These are phyloP conservation scores for Chrysosporium queenslandicum DNA, from an alignment of 2,329 filamentous ascomycete species.

Conservation along the genomic window DNA sequence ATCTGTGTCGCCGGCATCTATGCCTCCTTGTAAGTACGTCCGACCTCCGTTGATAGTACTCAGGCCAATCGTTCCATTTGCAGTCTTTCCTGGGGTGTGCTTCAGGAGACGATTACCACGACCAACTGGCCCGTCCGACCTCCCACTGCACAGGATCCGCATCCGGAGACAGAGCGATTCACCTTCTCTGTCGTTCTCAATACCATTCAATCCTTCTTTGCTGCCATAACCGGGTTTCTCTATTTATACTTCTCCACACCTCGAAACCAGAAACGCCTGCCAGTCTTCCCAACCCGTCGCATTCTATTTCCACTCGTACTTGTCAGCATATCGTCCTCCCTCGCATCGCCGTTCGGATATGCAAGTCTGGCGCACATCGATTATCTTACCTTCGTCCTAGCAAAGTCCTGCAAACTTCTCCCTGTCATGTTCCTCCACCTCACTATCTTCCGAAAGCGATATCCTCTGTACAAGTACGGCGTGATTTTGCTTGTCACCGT, in stretches of 20 bases:
- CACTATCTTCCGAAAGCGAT: conserved; percentile 76
- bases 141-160: conserved; percentile 36
- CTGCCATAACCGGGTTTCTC: conserved; percentile 66
- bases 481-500: conserved; percentile 85
- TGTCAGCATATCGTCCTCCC: conserved; percentile 75
- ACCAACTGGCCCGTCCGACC: conserved; percentile 62
- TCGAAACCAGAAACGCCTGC: conserved; percentile 35
- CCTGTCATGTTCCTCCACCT: conserved; percentile 97
- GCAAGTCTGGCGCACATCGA: conserved; percentile 86
- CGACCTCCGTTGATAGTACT: background rate
- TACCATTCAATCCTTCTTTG: conserved; percentile 86
- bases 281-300: conserved; percentile 62
- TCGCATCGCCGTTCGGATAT: conserved; percentile 93
- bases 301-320: conserved; percentile 73
- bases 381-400: conserved; percentile 95
- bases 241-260: conserved; percentile 65
- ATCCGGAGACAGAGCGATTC: conserved; percentile 57
- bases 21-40: conserved; percentile 70
- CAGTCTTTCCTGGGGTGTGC: conserved; percentile 86
- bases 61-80: background rate
- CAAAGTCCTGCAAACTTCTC: conserved; percentile 97
- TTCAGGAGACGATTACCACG: conserved; percentile 95
- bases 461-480: conserved; percentile 92
- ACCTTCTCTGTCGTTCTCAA: conserved; percentile 92
- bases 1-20: conserved; percentile 94